Conservation (phyloP, 1,284 basidiomycete genomes). For the Ganoderma lucidum region DNA sequence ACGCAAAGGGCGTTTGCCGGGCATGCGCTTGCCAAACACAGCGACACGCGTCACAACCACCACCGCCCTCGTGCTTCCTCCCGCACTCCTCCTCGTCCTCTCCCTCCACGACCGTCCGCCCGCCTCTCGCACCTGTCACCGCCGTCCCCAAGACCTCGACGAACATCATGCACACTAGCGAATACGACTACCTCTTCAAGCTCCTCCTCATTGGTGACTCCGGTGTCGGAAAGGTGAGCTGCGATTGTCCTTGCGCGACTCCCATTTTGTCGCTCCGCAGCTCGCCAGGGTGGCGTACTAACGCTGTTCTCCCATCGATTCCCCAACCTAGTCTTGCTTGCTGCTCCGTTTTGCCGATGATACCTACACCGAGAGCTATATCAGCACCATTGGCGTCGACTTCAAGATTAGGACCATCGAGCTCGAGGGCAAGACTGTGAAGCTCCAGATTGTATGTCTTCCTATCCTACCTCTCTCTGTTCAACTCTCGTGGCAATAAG, state of each 20-base stretch:
- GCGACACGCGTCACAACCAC: slow-evolving; percentile 48
- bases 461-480: neutral
- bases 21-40: slow-evolving; percentile 38
- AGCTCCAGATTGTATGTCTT: slow-evolving; percentile 95
- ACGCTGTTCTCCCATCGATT: slow-evolving; percentile 1
- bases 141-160: slow-evolving; percentile 28
- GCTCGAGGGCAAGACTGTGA: slow-evolving; percentile 99
- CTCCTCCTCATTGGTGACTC: slow-evolving; percentile 93
- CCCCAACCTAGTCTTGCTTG: slow-evolving; percentile 83
- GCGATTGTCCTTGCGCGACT: slow-evolving; percentile 19
- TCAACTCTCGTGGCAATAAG: neutral
- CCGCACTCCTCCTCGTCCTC: slow-evolving; percentile 35
- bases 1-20: slow-evolving; percentile 37
- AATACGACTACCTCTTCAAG: slow-evolving; percentile 99
- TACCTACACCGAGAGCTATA: slow-evolving; percentile 99
- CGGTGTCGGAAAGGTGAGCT: slow-evolving; percentile 92
- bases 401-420: slow-evolving; percentile 99
- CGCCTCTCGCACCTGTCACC: slow-evolving; percentile 30
- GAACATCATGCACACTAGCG: slow-evolving; percentile 82
- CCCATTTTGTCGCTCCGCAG: slow-evolving; percentile 20
- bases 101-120: slow-evolving; percentile 34
- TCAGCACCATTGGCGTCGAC: slow-evolving; percentile 99
- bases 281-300: slow-evolving; percentile 9
- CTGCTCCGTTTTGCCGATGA: slow-evolving; percentile 99
- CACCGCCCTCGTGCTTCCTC: slow-evolving; percentile 40